phyloP scores from a whole-genome alignment of 169 alveolate species.

The Plasmodium yoelii region DNA sequence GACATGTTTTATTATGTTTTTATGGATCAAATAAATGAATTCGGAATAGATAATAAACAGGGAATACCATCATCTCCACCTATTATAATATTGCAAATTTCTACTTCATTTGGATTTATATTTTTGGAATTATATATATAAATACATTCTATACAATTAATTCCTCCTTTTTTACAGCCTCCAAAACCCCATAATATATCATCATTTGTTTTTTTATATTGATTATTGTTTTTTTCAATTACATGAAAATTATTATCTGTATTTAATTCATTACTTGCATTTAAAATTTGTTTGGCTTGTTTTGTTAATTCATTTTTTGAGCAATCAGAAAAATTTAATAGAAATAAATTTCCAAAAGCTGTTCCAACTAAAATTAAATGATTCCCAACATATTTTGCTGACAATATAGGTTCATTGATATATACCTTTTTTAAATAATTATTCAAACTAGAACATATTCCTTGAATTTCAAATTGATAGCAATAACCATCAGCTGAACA shows the following conservation, averaged over 20 bases:
- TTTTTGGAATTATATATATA: conserved; percentile 57
- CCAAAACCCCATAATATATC: conserved; percentile 77
- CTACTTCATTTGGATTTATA: conserved; percentile 39
- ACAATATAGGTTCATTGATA: conserved; percentile 69
- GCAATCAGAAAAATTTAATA: conserved; percentile 72
- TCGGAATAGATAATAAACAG: conserved; percentile 49
- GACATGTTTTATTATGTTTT: too few relatives aligned
- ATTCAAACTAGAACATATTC: conserved; percentile 59
- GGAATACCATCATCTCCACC: conserved; percentile 76
- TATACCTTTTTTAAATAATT: conserved; percentile 67
- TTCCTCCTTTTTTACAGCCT: conserved; percentile 70
- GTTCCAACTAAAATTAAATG: conserved; percentile 70
- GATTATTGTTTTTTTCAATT: neutral
- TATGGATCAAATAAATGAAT: conserved; percentile 20
- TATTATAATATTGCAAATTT: conserved; percentile 46
- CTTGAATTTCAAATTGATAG: conserved; percentile 69
- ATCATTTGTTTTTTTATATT: conserved; percentile 15
- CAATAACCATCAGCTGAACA: conserved; percentile 78
- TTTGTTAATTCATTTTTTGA: conserved; percentile 40
- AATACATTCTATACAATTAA: conserved; percentile 74
- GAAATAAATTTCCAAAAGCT: conserved; percentile 76
- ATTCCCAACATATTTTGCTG: conserved; percentile 72
- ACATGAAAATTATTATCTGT: neutral
- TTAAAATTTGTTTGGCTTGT: conserved; percentile 20
- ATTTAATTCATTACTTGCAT: conserved; percentile 6